Evolutionary conservation across 257 asterid species (phyloP).

Genomic region (Lavandula angustifolia): DNA sequence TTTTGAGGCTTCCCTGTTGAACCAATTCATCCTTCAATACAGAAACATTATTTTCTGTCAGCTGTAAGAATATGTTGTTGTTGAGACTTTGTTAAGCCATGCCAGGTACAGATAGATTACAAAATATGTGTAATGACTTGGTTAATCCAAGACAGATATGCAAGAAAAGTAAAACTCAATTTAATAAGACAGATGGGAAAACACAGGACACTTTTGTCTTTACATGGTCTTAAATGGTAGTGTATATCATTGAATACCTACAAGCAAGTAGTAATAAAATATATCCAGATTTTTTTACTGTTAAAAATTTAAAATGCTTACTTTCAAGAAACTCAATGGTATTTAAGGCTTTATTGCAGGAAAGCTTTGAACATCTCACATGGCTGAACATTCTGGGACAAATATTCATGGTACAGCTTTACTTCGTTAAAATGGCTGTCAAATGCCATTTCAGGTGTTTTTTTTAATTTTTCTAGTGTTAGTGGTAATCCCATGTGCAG

Average conservation of each 20-base stretch:
- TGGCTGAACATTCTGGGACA: not conserved
- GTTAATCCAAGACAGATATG: constrained; percentile 27
- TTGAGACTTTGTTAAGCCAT: constrained; percentile 13
- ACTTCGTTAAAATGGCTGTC: not conserved
- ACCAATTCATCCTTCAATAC: constrained; percentile 19
- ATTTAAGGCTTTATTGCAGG: not conserved
- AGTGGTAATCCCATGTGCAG: not conserved
- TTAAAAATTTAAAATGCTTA: constrained; percentile 11
- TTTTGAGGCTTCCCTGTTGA: constrained; percentile 12
- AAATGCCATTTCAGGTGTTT: not conserved
- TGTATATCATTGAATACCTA: constrained; percentile 13
- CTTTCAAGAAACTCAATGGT: not conserved
- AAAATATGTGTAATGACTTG: constrained; percentile 10
- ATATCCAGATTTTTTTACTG: not conserved
- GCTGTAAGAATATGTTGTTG: constrained; percentile 17
- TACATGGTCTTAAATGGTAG: constrained; percentile 27
- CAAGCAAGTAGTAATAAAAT: constrained; percentile 6
- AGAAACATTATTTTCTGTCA: constrained; percentile 17
- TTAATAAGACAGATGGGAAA: constrained; percentile 20
- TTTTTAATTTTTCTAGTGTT: too few species aligned
- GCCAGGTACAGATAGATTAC: not conserved
- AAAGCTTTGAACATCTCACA: not conserved
- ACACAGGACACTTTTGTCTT: constrained; percentile 26
- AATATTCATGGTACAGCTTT: not conserved
- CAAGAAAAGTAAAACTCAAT: constrained; percentile 11